Percentiles rank a stretch among this genome's conserved stretches.
Conservation (phyloP, 768 basidiomycete genomes). For the Epithele typhae region DNA sequence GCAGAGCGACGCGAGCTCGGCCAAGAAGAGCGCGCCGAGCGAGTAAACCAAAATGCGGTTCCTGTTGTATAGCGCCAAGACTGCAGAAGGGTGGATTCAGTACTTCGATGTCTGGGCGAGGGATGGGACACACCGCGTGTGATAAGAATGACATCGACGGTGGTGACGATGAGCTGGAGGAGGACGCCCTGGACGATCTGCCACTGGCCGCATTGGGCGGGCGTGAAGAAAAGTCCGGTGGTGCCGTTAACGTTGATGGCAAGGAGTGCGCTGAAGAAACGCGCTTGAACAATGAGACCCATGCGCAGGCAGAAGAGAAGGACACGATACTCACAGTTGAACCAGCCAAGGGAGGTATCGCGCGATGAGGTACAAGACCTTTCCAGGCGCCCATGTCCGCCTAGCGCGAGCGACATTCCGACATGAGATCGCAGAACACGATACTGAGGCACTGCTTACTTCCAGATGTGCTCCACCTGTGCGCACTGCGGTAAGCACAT, state of each 20-base stretch:
- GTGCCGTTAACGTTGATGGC: constrained; percentile 21
- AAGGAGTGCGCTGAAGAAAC: constrained; percentile 16
- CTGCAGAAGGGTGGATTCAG: neutral
- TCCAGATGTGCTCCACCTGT: constrained; percentile 25
- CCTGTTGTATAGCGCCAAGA: constrained; percentile 21
- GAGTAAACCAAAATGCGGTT: constrained; percentile 9
- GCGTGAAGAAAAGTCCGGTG: constrained; percentile 17
- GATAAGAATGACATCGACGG: constrained; percentile 23
- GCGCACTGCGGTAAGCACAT: neutral
- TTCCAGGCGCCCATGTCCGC: constrained; percentile 20
- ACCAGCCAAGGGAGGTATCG: constrained; percentile 21
- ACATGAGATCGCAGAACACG: neutral
- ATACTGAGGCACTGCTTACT: constrained; percentile 9
- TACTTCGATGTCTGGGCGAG: neutral
- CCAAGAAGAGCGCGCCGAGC: constrained; percentile 16
- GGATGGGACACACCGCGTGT: constrained; percentile 16
- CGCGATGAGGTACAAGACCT: constrained; percentile 17
- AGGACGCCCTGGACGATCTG: constrained; percentile 18
- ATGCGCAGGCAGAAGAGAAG: too few species aligned
- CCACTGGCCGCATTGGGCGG: constrained; percentile 18
- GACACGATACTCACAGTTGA: constrained; percentile 22
- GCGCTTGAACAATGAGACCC: too few species aligned
- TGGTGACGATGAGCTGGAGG: constrained; percentile 21
- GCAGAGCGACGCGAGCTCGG: constrained; percentile 13
- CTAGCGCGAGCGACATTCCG: neutral